These are phyloP conservation scores for Lycium ferocissimum DNA, from an alignment of 257 asterid genomes.

Conservation along the genomic window DNA sequence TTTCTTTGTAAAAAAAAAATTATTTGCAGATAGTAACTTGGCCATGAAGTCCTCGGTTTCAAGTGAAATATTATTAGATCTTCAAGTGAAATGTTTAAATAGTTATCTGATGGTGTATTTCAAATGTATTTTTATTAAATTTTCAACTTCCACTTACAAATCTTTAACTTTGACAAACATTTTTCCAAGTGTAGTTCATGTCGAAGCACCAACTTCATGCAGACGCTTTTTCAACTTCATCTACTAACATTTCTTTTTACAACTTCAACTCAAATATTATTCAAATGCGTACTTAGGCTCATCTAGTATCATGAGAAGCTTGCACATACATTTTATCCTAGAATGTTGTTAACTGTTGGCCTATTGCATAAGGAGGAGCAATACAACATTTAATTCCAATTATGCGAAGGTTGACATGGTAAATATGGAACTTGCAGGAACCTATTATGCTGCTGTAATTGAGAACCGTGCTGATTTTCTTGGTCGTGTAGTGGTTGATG, in stretches of 20 bases:
- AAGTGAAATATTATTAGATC: not conserved
- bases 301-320: not conserved
- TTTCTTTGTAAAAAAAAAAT: too few species aligned
- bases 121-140: not conserved
- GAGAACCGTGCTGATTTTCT: constrained; percentile 88
- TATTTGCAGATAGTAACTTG: not conserved
- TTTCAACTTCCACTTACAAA: not conserved
- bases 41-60: not conserved
- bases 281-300: not conserved
- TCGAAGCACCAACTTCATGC: not conserved
- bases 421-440: constrained; percentile 51
- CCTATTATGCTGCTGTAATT: constrained; percentile 97
- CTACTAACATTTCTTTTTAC: not conserved
- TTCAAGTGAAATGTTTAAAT: not conserved
- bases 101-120: not conserved
- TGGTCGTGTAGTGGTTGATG: constrained; percentile 95
- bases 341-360: not conserved
- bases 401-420: constrained; percentile 1
- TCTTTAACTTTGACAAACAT: not conserved
- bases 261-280: not conserved
- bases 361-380: not conserved
- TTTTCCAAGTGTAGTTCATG: not conserved
- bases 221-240: not conserved
- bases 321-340: not conserved
- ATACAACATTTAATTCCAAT: not conserved